Conservation (phyloP, 73 alveolate species). For the Paramecium sexaurelia region DNA sequence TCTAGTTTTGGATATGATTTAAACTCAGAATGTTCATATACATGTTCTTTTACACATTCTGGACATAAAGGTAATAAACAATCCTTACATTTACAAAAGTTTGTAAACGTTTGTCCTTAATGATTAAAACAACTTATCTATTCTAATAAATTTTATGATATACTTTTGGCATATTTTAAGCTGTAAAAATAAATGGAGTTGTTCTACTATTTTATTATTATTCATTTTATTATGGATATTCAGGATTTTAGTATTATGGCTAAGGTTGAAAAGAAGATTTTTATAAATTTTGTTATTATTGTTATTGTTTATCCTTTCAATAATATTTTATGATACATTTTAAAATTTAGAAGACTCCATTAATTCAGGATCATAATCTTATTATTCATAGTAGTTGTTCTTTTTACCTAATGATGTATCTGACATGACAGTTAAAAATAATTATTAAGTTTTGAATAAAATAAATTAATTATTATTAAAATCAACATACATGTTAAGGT, state of each 20-base stretch:
- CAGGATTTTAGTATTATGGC: background rate
- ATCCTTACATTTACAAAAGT: background rate
- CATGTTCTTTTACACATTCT: slow-evolving; percentile 28
- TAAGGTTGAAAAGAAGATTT: background rate
- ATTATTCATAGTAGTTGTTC: background rate
- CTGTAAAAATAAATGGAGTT: background rate
- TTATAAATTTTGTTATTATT: background rate
- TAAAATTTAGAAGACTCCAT: background rate
- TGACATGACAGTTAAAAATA: background rate
- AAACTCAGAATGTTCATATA: slow-evolving; percentile 8
- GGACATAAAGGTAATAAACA: slow-evolving; percentile 45
- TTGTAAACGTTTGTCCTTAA: slow-evolving; percentile 15
- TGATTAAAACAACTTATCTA: slow-evolving; percentile 46
- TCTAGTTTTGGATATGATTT: slow-evolving; percentile 14
- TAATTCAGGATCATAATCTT: background rate
- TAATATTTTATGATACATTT: background rate
- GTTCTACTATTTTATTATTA: background rate
- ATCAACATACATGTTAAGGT: background rate
- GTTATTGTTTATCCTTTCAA: background rate
- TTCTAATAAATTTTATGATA: background rate
- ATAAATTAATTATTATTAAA: background rate
- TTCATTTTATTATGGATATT: background rate
- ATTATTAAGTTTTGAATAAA: background rate
- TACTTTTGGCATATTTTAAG: slow-evolving; percentile 48
- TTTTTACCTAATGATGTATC: background rate